Evolutionary conservation across 176 grass and related monocot species (phyloP).

Genomic region (Oryza meyeriana): DNA sequence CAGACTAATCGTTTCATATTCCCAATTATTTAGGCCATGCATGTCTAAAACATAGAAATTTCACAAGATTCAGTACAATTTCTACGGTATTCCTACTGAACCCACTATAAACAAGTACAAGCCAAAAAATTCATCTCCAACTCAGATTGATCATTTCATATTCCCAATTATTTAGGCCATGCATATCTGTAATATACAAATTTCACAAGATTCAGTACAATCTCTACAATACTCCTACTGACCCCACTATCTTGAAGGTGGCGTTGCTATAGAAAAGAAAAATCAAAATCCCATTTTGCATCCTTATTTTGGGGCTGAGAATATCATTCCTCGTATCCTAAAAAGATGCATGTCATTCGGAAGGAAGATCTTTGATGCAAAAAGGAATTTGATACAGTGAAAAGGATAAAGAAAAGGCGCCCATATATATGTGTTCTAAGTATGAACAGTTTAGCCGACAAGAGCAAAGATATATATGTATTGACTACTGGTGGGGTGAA

Average conservation of each 20-base stretch:
- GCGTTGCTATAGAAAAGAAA: neutral
- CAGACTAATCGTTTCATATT: neutral
- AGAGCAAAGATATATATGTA: slow-evolving; percentile 9
- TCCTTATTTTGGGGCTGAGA: neutral
- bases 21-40: neutral
- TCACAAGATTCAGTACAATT: neutral
- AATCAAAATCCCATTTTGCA: neutral
- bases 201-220: neutral
- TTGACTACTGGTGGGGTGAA: slow-evolving; percentile 32
- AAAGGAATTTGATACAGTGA: slow-evolving; percentile 26
- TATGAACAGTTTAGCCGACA: slow-evolving; percentile 32
- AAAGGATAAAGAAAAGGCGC: slow-evolving; percentile 10
- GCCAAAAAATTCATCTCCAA: too few species aligned
- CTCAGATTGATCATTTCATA: too few species aligned
- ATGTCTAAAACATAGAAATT: neutral
- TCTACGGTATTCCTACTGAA: neutral
- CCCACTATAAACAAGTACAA: too few species aligned
- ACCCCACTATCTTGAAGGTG: neutral
- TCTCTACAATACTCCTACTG: neutral
- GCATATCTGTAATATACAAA: neutral
- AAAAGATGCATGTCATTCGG: neutral
- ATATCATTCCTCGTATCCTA: slow-evolving; percentile 5
- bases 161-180: neutral
- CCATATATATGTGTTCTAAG: neutral
- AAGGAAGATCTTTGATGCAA: neutral